Conservation (phyloP, 169 alveolate species). For the Cyclospora cayetanensis region DNA sequence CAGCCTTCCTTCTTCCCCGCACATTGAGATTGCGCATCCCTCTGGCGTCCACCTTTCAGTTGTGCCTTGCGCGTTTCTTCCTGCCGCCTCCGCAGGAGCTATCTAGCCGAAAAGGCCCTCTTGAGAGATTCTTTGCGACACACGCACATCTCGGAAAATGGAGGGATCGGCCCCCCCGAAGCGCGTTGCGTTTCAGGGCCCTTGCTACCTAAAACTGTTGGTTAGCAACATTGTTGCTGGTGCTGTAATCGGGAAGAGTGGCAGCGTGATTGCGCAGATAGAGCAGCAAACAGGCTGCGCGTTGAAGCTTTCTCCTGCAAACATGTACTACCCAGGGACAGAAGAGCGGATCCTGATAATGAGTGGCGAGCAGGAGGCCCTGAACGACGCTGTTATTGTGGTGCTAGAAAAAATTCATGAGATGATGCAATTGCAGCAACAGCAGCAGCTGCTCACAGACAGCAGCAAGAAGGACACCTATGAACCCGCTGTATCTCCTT, state of each 20-base stretch:
- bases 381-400: slow-evolving; percentile 53
- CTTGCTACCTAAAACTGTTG: slow-evolving; percentile 64
- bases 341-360: slow-evolving; percentile 52
- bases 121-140: too few species aligned
- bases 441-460: background rate
- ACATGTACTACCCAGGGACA: slow-evolving; percentile 63
- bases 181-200: slow-evolving; percentile 69
- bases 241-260: slow-evolving; percentile 64
- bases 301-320: slow-evolving; percentile 56
- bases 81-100: background rate
- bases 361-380: slow-evolving; percentile 66
- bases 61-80: background rate
- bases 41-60: background rate
- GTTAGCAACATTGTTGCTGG: slow-evolving; percentile 68
- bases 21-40: background rate
- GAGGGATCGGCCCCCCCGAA: background rate
- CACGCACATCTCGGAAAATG: background rate
- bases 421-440: background rate
- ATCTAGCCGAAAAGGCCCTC: too few species aligned
- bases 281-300: slow-evolving; percentile 61
- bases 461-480: background rate
- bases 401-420: slow-evolving; percentile 51
- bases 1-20: background rate
- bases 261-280: slow-evolving; percentile 27
- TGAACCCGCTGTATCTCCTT: background rate